Evolutionary conservation across 140 eudicot species (phyloP), one percentile per base, ranked within the genome.

Genomic region (Anethum foeniculum): DNA sequence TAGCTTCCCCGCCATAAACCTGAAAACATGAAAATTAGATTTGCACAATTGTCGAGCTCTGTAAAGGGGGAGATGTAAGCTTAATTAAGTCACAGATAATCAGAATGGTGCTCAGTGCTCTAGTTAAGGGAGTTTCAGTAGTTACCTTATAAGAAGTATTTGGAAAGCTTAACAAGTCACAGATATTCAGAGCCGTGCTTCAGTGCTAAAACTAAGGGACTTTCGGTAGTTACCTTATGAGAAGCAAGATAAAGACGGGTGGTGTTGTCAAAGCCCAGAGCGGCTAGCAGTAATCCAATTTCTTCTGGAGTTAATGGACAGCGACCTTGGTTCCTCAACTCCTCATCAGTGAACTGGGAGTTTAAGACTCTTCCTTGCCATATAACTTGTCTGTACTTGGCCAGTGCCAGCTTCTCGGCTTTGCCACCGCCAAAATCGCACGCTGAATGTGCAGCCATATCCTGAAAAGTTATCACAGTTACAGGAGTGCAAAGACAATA

Each of bases 341-440:
- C 97, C 82, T 87, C 93, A 48, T 94, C 86, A 46, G 97, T 94
- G 81, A 90, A 94, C 83, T 86, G 95, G 69, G 97, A 94, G 82
- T 94, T 94, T 46, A 92, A 77, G 56, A 94, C 97, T 41, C 95
- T 84, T 74, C 98, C 98, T 58, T 89, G 96, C 98, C 98, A 94
- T 64, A 94, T 86, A 36, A 84, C 88, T 74, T 94, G 92, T 39
- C 98, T 86, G 79, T 94, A 94, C 80, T 90, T 94, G 64, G 98
- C 98, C 32, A 94, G 87, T 64, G 97, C 97, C 84, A 83, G 74
- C 67, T 89, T 92, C 85, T 94, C 98, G 68, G 93, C 96, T 85
- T 88, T 94, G 56, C 98, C 98, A 28, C 97, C 98, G 60, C 98
- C 98, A 88, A 94, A 94, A 81, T 94, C 98, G n/a, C 98, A 94